phyloP scores from a whole-genome alignment of 2,329 filamentous ascomycete species.

The Calonectria hawksworthii region DNA sequence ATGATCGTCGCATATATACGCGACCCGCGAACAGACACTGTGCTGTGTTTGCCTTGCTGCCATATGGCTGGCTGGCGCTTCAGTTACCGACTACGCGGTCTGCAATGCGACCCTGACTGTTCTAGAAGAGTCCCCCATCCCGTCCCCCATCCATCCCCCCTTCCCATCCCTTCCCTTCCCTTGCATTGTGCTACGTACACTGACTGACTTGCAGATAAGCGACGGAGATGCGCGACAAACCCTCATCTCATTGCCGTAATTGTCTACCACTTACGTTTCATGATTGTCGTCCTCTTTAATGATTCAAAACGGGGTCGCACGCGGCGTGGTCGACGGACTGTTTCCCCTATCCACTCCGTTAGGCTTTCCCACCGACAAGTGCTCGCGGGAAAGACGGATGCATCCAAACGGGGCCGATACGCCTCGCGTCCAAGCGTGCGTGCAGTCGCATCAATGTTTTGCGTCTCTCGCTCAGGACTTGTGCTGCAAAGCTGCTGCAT shows the following conservation, averaged over 20 bases:
- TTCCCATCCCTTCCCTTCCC: conserved; percentile 28
- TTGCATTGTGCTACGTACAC: conserved; percentile 16
- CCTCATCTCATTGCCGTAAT: conserved; percentile 27
- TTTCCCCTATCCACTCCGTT: not conserved
- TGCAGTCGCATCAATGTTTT: conserved; percentile 14
- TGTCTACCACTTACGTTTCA: conserved; percentile 33
- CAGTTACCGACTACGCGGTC: conserved; percentile 14
- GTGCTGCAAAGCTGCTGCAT: conserved; percentile 3
- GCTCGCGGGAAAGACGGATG: not conserved
- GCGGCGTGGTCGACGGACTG: not conserved
- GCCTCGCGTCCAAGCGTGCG: conserved; percentile 7
- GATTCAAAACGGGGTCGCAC: not conserved
- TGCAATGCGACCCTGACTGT: conserved; percentile 31
- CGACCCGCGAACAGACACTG: not conserved
- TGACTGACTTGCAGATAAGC: conserved; percentile 44
- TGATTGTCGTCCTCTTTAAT: conserved; percentile 9
- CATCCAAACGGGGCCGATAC: not conserved
- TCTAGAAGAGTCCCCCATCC: conserved; percentile 37
- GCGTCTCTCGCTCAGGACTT: not conserved
- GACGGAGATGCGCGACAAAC: conserved; percentile 41
- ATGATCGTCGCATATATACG: conserved; percentile 5
- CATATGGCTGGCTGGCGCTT: not conserved
- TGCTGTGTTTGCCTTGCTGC: not conserved
- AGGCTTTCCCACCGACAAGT: not conserved
- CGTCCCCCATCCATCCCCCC: conserved; percentile 29